Percentiles rank a stretch among this genome's conserved stretches.
Evolutionary conservation across 2,329 filamentous ascomycete genomes (phyloP).

Genomic region (Coniochaeta hoffmannii): DNA sequence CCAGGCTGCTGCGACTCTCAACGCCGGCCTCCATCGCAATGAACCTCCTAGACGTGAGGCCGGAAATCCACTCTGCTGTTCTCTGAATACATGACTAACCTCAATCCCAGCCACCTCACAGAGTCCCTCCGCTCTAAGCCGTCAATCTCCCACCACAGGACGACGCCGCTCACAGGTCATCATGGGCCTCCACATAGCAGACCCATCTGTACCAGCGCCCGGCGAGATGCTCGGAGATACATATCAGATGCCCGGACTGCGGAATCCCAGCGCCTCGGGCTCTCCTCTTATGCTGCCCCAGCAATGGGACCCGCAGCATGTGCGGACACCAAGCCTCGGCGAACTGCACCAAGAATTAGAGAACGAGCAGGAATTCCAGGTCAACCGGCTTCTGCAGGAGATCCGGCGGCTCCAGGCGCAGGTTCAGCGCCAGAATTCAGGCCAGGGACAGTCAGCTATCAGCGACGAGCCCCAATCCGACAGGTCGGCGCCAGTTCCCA

Average conservation of each 20-base stretch:
- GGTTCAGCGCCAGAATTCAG: slow-evolving; percentile 31
- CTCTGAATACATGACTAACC: slow-evolving; percentile 3
- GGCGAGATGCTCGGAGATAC: slow-evolving; percentile 58
- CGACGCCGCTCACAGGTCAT: slow-evolving; percentile 62
- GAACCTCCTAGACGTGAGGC: slow-evolving; percentile 50
- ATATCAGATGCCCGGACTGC: slow-evolving; percentile 33
- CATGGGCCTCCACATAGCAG: slow-evolving; percentile 68
- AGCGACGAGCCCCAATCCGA: slow-evolving; percentile 29
- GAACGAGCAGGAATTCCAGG: slow-evolving; percentile 71
- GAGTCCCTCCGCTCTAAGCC: slow-evolving; percentile 39
- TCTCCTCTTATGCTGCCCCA: slow-evolving; percentile 1
- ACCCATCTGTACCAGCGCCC: slow-evolving; percentile 58
- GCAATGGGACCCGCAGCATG: slow-evolving; percentile 51
- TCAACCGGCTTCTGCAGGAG: slow-evolving; percentile 70
- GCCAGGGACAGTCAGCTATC: slow-evolving; percentile 30
- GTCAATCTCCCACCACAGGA: slow-evolving; percentile 38
- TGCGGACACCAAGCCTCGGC: slow-evolving; percentile 62
- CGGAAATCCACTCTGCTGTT: slow-evolving; percentile 8
- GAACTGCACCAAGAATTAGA: slow-evolving; percentile 75
- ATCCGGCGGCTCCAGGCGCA: slow-evolving; percentile 71
- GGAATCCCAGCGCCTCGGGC: neutral
- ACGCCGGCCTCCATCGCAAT: slow-evolving; percentile 61
- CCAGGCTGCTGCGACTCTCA: slow-evolving; percentile 69
- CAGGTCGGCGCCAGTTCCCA: slow-evolving; percentile 25
- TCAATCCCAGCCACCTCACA: slow-evolving; percentile 38